Conservation (phyloP, 164 flowering plant species). For the Vitis cinerea region DNA sequence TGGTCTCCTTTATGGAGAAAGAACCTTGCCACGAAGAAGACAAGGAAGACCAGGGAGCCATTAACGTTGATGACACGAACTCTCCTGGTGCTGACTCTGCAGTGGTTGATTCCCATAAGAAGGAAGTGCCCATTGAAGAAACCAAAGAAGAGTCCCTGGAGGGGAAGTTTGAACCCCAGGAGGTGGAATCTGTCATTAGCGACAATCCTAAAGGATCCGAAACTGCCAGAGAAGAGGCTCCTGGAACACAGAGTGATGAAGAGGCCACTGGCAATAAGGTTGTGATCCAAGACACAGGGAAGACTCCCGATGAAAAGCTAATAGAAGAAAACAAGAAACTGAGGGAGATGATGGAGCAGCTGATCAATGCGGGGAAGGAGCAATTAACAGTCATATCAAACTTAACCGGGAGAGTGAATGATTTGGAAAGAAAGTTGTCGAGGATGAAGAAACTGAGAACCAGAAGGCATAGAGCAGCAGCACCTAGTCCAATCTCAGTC, state of each 20-base stretch:
- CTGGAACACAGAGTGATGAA: slow-evolving; percentile 6
- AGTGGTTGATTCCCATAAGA: background rate
- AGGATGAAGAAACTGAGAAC: slow-evolving; percentile 39
- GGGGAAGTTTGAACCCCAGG: too few relatives aligned
- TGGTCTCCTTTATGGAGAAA: background rate
- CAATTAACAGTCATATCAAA: slow-evolving; percentile 51
- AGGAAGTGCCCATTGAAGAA: background rate
- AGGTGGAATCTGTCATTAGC: too few relatives aligned
- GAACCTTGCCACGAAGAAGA: background rate
- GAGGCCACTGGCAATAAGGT: background rate
- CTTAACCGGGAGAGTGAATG: slow-evolving; percentile 50
- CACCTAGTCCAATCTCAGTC: background rate
- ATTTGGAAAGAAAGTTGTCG: slow-evolving; percentile 51
- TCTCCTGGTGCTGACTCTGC: too few relatives aligned
- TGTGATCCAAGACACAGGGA: background rate
- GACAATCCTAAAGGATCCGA: background rate
- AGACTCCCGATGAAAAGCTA: slow-evolving; percentile 19
- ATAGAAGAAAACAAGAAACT: slow-evolving; percentile 55
- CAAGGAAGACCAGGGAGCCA: background rate
- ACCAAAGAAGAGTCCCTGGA: background rate
- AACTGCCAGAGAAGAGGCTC: background rate
- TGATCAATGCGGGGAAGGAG: slow-evolving; percentile 56
- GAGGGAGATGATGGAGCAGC: slow-evolving; percentile 52
- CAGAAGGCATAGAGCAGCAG: slow-evolving; percentile 4
- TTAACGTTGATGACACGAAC: too few relatives aligned